phyloP scores from a whole-genome alignment of 2,329 filamentous ascomycete genomes.

The Clonostachys solani region DNA sequence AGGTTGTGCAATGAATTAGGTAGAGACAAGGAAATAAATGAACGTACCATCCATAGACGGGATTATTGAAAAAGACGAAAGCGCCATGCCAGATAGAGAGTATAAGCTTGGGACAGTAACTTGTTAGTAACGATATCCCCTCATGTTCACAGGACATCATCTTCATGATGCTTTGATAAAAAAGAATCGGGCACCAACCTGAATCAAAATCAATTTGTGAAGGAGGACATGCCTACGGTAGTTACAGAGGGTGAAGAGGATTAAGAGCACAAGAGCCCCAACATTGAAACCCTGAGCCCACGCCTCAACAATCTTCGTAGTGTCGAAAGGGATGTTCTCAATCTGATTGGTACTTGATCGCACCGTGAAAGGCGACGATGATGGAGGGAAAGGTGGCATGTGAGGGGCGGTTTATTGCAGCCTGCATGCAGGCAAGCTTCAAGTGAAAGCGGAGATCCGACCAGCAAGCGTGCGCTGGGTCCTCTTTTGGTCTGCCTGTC shows the following conservation, averaged over 20 bases:
- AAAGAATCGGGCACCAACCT: slow-evolving; percentile 4
- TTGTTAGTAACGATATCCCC: neutral
- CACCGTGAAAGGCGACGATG: no score
- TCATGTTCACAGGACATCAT: neutral
- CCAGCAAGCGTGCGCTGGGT: no score
- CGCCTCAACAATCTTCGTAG: slow-evolving; percentile 5
- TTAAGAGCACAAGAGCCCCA: slow-evolving; percentile 6
- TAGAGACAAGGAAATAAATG: neutral
- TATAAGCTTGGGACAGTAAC: neutral
- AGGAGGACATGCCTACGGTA: slow-evolving; percentile 7
- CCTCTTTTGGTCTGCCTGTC: no score
- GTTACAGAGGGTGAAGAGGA: slow-evolving; percentile 6
- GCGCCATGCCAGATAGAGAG: slow-evolving; percentile 6
- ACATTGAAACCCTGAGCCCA: slow-evolving; percentile 8
- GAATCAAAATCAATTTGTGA: slow-evolving; percentile 9
- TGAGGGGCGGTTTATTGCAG: no score
- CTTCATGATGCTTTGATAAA: neutral
- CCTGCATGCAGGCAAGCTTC: no score
- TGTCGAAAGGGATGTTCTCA: no score
- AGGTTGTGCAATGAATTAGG: no score
- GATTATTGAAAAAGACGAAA: slow-evolving; percentile 7
- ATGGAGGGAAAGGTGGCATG: no score
- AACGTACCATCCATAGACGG: slow-evolving; percentile 4
- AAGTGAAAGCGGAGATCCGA: no score
- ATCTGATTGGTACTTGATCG: no score